phyloP scores from a whole-genome alignment of 768 basidiomycete species.

The Bullera alba region DNA sequence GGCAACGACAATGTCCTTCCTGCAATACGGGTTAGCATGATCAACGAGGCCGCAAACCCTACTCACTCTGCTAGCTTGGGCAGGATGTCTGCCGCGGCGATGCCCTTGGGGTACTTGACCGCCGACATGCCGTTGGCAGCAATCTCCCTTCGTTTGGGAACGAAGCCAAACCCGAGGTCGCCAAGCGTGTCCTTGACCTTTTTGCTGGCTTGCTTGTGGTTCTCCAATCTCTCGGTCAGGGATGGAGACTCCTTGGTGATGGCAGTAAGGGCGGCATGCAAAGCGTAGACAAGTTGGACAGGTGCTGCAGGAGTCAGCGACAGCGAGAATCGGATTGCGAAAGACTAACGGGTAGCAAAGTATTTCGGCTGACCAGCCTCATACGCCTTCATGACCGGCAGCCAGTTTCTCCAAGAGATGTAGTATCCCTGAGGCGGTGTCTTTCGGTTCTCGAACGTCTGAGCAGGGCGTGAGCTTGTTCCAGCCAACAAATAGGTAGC shows the following conservation, averaged over 20 bases:
- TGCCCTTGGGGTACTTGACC: slow-evolving; percentile 67
- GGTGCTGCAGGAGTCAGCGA: slow-evolving; percentile 51
- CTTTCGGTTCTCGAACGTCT: slow-evolving; percentile 60
- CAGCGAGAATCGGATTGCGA: not conserved
- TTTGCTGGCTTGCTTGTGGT: slow-evolving; percentile 63
- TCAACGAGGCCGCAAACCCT: not conserved
- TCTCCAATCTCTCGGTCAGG: slow-evolving; percentile 67
- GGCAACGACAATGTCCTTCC: slow-evolving; percentile 71
- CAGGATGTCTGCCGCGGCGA: slow-evolving; percentile 68
- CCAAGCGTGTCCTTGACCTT: slow-evolving; percentile 63
- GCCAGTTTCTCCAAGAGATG: slow-evolving; percentile 77
- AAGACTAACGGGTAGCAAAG: slow-evolving; percentile 65
- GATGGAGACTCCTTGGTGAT: slow-evolving; percentile 62
- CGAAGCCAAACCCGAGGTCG: slow-evolving; percentile 61
- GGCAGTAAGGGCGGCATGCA: slow-evolving; percentile 66
- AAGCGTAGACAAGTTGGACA: slow-evolving; percentile 88
- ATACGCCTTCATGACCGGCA: slow-evolving; percentile 90
- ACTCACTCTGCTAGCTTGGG: slow-evolving; percentile 56
- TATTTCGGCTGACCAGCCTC: slow-evolving; percentile 74
- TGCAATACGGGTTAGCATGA: slow-evolving; percentile 21
- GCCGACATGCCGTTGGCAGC: slow-evolving; percentile 96
- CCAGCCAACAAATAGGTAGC: not conserved
- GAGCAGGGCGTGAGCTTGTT: not conserved
- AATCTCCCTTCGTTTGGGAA: slow-evolving; percentile 58
- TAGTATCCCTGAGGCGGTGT: slow-evolving; percentile 71